Conservation (phyloP, 2,329 filamentous ascomycete genomes). For the Talaromyces sp. region DNA sequence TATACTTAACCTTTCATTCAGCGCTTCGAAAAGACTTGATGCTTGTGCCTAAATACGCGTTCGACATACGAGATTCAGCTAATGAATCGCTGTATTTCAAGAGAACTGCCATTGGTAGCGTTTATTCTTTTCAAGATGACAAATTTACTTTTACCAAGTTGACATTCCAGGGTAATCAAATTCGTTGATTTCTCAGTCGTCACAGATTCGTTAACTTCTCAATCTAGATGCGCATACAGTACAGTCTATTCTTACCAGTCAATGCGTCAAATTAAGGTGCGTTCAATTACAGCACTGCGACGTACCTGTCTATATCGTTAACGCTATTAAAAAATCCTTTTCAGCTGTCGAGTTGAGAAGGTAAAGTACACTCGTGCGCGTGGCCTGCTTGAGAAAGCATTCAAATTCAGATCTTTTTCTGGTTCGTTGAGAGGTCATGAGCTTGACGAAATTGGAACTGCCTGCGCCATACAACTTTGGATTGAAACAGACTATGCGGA, state of each 20-base stretch:
- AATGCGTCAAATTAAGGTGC: background rate
- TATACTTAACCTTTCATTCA: background rate
- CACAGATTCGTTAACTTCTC: background rate
- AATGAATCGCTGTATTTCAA: background rate
- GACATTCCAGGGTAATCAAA: background rate
- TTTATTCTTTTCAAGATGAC: background rate
- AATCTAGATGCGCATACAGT: background rate
- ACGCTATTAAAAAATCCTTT: background rate
- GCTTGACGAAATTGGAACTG: background rate
- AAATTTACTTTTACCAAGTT: background rate
- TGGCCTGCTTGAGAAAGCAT: background rate
- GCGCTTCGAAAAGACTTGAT: background rate
- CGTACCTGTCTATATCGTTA: background rate
- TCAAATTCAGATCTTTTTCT: background rate
- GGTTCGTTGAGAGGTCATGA: background rate
- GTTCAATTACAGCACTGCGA: background rate
- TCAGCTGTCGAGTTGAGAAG: background rate
- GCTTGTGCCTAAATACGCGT: background rate
- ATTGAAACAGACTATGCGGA: background rate
- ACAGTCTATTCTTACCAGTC: background rate
- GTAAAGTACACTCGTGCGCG: background rate
- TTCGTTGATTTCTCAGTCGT: background rate
- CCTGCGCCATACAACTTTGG: background rate
- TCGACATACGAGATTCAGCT: background rate
- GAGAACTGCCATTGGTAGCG: background rate